Evolutionary conservation across 441 rosid genomes (phyloP), one percentile per base, ranked within the genome.

Genomic region (Erodium texanum): DNA sequence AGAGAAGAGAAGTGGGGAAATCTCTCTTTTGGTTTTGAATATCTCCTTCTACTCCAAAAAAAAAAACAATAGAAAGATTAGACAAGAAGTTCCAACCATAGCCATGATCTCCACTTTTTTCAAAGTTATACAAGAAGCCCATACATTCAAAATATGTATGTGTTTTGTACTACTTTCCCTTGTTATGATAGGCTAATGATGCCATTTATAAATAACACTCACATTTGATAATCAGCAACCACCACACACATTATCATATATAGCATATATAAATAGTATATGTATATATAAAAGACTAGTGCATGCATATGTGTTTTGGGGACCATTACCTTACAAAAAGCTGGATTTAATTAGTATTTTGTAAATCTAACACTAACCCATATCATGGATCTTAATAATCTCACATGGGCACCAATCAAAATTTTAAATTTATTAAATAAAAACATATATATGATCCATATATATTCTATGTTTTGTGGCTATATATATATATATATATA

Each of bases 151-250:
- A 38, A 4, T 2, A 32, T 38, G 45, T 38, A 6, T 38, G 14
- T 38, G 12, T 54, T 18, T n/a, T 50, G 15, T 12, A n/a, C 66
- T 12, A 62, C 79, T 69, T 74, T 74, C 48, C 36, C 0, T 38
- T 72, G 19, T 67, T 24, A 75, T 82, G 77, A 82, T 75, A 69
- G 63, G 34, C 73, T 76, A 82, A 78, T 82, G 68, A 74, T 77
- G 74, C 68, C 65, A 62, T 61, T 38, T 11, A 38, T 11, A 38
- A 38, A 38, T 38, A 50, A 8, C 19, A 7, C 24, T 29, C 12
- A 5, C 54, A 24, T 68, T 18, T 23, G 54, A 48, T 48, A 12
- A 48, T 48, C 18, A 12, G 11, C 54, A 38, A 38, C 18, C 54
- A 48, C n/a, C 54, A 12, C 52, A 45, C 52, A 5, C n/a, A 45